A percentile compares a stretch with the other conserved stretches of the same genome.
Evolutionary conservation across 495 filamentous ascomycete genomes (phyloP).

Genomic region (Choiromyces venosus): DNA sequence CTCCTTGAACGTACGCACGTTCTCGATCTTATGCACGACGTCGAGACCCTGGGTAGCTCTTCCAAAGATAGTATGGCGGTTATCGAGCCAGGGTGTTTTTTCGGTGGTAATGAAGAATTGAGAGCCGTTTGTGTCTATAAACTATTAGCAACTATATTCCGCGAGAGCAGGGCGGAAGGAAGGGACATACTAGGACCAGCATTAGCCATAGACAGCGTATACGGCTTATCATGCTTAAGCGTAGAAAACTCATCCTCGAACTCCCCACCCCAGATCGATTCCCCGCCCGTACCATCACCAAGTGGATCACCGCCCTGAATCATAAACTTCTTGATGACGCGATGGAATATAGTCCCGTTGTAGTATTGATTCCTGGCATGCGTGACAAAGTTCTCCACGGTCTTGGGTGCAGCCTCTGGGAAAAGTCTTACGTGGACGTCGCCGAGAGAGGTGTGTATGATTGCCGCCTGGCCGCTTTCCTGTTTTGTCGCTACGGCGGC

Average conservation of each 20-base stretch:
- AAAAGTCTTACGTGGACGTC: slow-evolving; percentile 94
- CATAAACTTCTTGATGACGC: slow-evolving; percentile 98
- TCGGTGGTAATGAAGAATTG: slow-evolving; percentile 99
- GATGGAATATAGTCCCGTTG: slow-evolving; percentile 95
- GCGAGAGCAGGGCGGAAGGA: slow-evolving; percentile 48
- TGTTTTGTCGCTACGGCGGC: slow-evolving; percentile 46
- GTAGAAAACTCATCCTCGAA: slow-evolving; percentile 94
- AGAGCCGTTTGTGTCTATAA: slow-evolving; percentile 57
- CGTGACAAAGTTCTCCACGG: slow-evolving; percentile 98
- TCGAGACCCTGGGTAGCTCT: slow-evolving; percentile 83
- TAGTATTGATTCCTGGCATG: slow-evolving; percentile 87
- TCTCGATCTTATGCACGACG: slow-evolving; percentile 96
- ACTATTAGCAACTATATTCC: slow-evolving; percentile 46
- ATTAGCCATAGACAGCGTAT: slow-evolving; percentile 96
- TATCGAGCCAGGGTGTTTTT: slow-evolving; percentile 92
- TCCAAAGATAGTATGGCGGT: slow-evolving; percentile 94
- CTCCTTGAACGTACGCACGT: slow-evolving; percentile 84
- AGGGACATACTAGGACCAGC: slow-evolving; percentile 64
- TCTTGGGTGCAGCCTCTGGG: slow-evolving; percentile 84
- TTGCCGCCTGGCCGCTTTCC: slow-evolving; percentile 70
- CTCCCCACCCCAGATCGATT: slow-evolving; percentile 93
- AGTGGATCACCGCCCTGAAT: slow-evolving; percentile 89
- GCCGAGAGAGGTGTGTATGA: slow-evolving; percentile 87
- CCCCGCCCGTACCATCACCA: slow-evolving; percentile 91
- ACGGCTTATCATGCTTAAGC: slow-evolving; percentile 89